Conservation (phyloP, 2,329 filamentous ascomycete species). For the Pyrenophora tritici-repentis region DNA sequence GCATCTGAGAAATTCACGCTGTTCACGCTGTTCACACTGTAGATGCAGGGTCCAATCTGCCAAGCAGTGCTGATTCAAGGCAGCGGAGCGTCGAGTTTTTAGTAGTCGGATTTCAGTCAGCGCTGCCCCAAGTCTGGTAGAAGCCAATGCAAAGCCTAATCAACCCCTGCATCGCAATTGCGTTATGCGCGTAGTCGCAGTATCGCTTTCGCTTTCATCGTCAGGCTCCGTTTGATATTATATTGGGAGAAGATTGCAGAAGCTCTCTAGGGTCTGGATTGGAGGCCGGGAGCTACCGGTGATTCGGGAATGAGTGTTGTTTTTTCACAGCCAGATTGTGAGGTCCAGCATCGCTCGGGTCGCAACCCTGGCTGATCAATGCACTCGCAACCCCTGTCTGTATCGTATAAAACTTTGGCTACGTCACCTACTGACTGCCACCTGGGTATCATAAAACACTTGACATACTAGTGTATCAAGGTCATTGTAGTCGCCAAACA, state of each 20-base stretch:
- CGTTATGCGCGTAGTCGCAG: neutral
- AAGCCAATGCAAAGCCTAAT: conserved; percentile 20
- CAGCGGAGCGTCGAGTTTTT: conserved; percentile 1
- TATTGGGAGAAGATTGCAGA: neutral
- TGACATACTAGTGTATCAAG: too few species aligned
- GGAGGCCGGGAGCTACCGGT: conserved; percentile 22
- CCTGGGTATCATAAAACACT: too few species aligned
- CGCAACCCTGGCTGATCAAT: conserved; percentile 7
- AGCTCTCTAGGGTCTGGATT: neutral
- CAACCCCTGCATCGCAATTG: conserved; percentile 6
- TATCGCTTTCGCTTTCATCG: too few species aligned
- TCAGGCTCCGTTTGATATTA: neutral
- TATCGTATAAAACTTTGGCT: neutral
- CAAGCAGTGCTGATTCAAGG: conserved; percentile 18
- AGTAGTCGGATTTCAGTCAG: conserved; percentile 25
- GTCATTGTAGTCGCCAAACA: too few species aligned
- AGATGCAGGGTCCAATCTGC: conserved; percentile 25
- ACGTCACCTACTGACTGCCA: neutral
- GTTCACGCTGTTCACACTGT: too few species aligned
- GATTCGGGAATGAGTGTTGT: conserved; percentile 21
- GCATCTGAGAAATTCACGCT: conserved; percentile 14
- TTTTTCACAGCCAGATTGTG: conserved; percentile 16
- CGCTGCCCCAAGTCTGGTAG: conserved; percentile 24
- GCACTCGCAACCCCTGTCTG: conserved; percentile 8
- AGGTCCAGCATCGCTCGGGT: conserved; percentile 20